Percentiles rank a stretch among this genome's conserved stretches.
phyloP scores from a whole-genome alignment of 805 yeast genomes.

The Lipomyces japonicus region DNA sequence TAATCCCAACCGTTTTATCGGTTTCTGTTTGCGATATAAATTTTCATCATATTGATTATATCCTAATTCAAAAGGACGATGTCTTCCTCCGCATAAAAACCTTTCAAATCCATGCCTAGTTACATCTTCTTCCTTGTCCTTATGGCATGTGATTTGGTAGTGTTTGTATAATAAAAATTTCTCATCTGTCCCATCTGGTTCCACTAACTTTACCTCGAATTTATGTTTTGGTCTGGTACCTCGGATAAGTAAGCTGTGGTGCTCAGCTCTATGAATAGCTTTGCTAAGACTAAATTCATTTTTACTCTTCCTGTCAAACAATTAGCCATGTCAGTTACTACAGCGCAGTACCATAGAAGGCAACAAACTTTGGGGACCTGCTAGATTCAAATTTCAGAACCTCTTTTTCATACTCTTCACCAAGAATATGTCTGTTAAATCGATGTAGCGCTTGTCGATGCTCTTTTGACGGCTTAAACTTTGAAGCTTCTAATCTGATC shows the following conservation, averaged over 20 bases:
- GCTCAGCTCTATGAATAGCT: conserved; percentile 43
- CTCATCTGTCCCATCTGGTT: conserved; percentile 20
- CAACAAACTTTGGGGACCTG: neutral
- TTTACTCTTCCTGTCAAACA: conserved; percentile 21
- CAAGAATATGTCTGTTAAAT: conserved; percentile 40
- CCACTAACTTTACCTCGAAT: conserved; percentile 13
- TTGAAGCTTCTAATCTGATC: conserved; percentile 55
- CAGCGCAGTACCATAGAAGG: neutral
- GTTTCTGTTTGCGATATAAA: neutral
- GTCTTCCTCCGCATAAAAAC: conserved; percentile 57
- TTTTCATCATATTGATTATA: neutral
- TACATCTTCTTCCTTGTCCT: conserved; percentile 52
- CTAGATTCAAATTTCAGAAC: conserved; percentile 13
- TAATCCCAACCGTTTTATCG: conserved; percentile 49
- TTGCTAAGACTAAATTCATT: conserved; percentile 34
- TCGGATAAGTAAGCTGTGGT: conserved; percentile 14
- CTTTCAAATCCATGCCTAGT: conserved; percentile 50
- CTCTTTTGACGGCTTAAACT: conserved; percentile 56
- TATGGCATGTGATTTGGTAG: conserved; percentile 70
- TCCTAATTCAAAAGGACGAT: conserved; percentile 49
- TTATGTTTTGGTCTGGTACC: conserved; percentile 9
- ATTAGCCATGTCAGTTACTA: neutral
- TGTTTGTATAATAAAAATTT: conserved; percentile 47
- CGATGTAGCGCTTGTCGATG: conserved; percentile 62
- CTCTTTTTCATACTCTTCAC: conserved; percentile 13